Evolutionary conservation across 2,329 filamentous ascomycete species (phyloP), one percentile per base, ranked within the genome.

Genomic region (Arachnomyces sp.): DNA sequence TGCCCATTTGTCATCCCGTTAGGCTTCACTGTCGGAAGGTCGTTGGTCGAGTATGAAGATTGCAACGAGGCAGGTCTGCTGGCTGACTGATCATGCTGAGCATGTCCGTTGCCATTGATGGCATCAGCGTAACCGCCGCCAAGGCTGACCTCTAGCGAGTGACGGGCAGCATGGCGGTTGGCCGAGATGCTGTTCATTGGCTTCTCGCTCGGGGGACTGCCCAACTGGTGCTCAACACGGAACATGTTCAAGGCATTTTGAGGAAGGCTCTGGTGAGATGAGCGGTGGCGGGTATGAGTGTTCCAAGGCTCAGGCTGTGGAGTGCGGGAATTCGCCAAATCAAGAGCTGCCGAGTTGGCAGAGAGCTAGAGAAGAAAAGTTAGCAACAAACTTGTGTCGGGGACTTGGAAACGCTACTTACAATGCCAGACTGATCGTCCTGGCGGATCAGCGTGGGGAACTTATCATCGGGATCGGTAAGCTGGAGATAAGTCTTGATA

Each of bases 31-130:
- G 88, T 93, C 3, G 88, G 84, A 14, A 95, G 73, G 55, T 96
- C 89, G 61, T 84, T 92, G 39, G 86, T 80, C 7, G 92, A 95
- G 67, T 85, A 95, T 0, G 90, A 95, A 33, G 84, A 81, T 63
- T 89, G 84, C 43, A 94, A 43, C 7, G 63, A 59, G 3, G 51
- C 53, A 13, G 66, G 66, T 15, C 66, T 63, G 49, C 49, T 74
- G 17, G 65, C 60, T 12, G 74, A 63, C 5, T 25, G 20, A 25
- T 25, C 20, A 5, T 25, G 20, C 20, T 25, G 20, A 9, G 5
- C 20, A 9, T 25, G 20, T 5, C 20, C 20, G 20, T 25, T 25
- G 2, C 76, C 56, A 25, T 52, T 49, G 25, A 60, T 48, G 40
- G 53, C 48, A 34, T 47, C 40, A 38, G 49, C 41, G 15, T 48